A percentile compares a stretch with the other conserved stretches of the same genome.
Conservation (phyloP, 192 early-diverging fungal genomes). For the Coemansia sp. region DNA sequence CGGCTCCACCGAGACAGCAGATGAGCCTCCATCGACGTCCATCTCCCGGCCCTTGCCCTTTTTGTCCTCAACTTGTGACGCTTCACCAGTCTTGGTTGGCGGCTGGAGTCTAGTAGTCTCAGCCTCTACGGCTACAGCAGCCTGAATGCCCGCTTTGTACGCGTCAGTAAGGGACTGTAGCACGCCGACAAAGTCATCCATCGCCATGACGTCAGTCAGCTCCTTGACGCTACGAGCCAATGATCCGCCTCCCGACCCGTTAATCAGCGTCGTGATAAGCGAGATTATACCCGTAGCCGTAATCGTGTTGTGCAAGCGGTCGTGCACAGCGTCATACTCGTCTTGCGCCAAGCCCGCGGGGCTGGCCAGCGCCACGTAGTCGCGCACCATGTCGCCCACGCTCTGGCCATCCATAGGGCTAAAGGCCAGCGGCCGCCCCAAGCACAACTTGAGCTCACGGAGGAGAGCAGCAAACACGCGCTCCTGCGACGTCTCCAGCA, state of each 20-base stretch:
- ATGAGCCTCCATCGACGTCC: conserved; percentile 32
- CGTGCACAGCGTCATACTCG: conserved; percentile 20
- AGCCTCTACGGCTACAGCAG: conserved; percentile 42
- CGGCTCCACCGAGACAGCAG: conserved; percentile 9
- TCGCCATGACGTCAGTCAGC: conserved; percentile 18
- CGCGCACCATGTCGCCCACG: conserved; percentile 1
- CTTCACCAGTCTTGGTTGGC: conserved; percentile 9
- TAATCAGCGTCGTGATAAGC: conserved; percentile 38
- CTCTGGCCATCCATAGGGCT: not conserved
- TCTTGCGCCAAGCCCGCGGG: conserved; percentile 26
- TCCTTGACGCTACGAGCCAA: conserved; percentile 39
- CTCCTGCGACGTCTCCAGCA: conserved; percentile 49
- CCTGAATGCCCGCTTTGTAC: conserved; percentile 26
- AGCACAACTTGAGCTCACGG: conserved; percentile 26
- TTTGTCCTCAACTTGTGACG: conserved; percentile 11
- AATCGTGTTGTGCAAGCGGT: conserved; percentile 29
- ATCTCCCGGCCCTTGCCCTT: conserved; percentile 17
- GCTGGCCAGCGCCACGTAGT: conserved; percentile 32
- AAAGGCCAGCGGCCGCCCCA: conserved; percentile 13
- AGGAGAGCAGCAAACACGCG: conserved; percentile 38
- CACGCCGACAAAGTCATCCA: conserved; percentile 35
- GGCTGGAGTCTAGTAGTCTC: conserved; percentile 11
- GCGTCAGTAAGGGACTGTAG: conserved; percentile 14
- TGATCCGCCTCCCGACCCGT: conserved; percentile 39
- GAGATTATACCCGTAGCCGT: conserved; percentile 30